A percentile compares a stretch with the other conserved stretches of the same genome.
Evolutionary conservation across 129 eudicot species (phyloP).

Genomic region (Tanacetum coccineum): DNA sequence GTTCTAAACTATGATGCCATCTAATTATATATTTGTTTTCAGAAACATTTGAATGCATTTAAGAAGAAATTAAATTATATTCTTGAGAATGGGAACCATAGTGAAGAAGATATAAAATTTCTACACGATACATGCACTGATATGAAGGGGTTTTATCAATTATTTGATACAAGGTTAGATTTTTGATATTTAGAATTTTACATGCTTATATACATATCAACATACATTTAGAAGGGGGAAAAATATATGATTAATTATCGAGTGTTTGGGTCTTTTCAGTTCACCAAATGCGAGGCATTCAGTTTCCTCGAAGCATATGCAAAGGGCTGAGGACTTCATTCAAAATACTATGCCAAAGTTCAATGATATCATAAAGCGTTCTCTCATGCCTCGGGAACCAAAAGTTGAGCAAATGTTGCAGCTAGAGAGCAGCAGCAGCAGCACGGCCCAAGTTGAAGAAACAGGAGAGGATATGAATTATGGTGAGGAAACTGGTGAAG

Average conservation of each 20-base stretch:
- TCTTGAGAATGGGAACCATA: neutral
- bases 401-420: neutral
- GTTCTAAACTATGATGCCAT: neutral
- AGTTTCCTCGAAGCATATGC: neutral
- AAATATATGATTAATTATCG: neutral
- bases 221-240: too few species aligned
- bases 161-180: slow-evolving; percentile 3
- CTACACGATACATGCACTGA: neutral
- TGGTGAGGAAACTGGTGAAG: too few species aligned
- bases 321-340: neutral
- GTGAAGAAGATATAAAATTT: neutral
- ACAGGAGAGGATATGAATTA: neutral
- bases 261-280: slow-evolving; percentile 5
- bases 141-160: neutral
- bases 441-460: neutral
- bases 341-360: neutral
- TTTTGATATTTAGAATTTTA: neutral
- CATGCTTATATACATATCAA: neutral
- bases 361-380: neutral
- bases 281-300: neutral
- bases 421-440: neutral
- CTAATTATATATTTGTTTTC: neutral
- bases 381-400: neutral
- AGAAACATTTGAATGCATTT: neutral
- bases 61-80: neutral